These are phyloP conservation scores for Tausonia pullulans DNA, from an alignment of 1,284 basidiomycete species.

Conservation along the genomic window DNA sequence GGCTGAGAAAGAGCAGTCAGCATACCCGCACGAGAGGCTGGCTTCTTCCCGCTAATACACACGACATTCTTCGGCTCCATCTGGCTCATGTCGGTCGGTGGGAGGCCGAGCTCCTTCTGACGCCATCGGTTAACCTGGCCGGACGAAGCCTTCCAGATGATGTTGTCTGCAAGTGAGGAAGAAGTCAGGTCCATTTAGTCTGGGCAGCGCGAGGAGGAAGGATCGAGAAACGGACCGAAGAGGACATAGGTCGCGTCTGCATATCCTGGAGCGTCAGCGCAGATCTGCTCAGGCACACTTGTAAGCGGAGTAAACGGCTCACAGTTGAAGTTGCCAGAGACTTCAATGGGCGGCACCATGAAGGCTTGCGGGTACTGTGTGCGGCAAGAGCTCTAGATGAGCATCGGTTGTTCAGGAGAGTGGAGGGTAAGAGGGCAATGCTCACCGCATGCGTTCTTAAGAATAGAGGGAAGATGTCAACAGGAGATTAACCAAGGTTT, in stretches of 20 bases:
- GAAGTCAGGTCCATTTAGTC: neutral
- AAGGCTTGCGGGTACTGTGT: constrained; percentile 32
- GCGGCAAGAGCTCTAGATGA: neutral
- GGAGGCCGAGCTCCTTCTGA: constrained; percentile 44
- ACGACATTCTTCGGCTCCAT: constrained; percentile 24
- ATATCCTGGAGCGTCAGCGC: neutral
- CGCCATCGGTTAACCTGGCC: constrained; percentile 66
- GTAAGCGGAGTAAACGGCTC: neutral
- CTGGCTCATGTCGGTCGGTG: constrained; percentile 36
- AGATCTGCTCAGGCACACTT: neutral
- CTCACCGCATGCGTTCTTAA: too few species aligned
- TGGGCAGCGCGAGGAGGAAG: neutral
- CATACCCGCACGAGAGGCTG: too few species aligned
- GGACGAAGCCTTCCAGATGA: constrained; percentile 62
- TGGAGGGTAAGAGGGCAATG: too few species aligned
- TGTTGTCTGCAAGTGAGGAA: constrained; percentile 49
- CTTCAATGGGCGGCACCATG: constrained; percentile 42
- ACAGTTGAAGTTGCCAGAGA: constrained; percentile 34
- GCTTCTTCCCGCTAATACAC: too few species aligned
- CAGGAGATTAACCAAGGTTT: too few species aligned
- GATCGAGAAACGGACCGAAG: neutral
- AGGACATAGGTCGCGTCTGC: neutral
- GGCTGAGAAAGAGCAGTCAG: constrained; percentile 27
- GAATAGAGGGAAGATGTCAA: too few species aligned
- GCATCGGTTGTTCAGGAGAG: too few species aligned